These are phyloP conservation scores for Porcisia deanei DNA, from an alignment of 208 protist genomes.

Conservation along the genomic window DNA sequence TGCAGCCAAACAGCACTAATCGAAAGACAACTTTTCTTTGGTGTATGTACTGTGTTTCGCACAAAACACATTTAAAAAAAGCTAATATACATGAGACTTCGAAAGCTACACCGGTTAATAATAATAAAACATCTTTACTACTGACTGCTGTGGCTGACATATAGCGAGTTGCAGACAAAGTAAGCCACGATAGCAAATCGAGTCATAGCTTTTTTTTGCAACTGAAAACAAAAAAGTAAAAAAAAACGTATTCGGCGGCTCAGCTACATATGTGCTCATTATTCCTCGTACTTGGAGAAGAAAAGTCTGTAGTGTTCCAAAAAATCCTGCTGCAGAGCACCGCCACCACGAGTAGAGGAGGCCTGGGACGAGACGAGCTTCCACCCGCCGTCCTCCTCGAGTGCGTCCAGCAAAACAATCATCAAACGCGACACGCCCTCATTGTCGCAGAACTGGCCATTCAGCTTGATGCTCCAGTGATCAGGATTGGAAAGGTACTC, in stretches of 20 bases:
- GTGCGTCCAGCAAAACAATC: conserved; percentile 81
- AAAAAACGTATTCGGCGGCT: not conserved
- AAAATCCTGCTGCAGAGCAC: conserved; percentile 61
- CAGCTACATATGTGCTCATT: conserved; percentile 23
- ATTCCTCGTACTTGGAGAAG: conserved; percentile 64
- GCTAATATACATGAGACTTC: conserved; percentile 16
- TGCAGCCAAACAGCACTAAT: not conserved
- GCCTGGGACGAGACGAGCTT: conserved; percentile 75
- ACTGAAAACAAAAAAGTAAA: conserved; percentile 9
- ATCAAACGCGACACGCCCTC: conserved; percentile 81
- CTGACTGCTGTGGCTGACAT: not conserved
- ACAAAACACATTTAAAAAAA: conserved; percentile 20
- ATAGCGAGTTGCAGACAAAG: not conserved
- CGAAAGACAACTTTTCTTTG: not conserved
- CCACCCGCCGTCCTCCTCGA: conserved; percentile 89
- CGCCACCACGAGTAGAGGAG: conserved; percentile 34
- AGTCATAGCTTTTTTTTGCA: not conserved
- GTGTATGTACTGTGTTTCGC: not conserved
- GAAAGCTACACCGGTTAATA: not conserved
- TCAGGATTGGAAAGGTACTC: conserved; percentile 75
- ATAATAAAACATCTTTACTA: not conserved
- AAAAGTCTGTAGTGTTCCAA: conserved; percentile 79
- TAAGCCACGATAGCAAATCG: not conserved
- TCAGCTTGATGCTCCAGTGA: conserved; percentile 84
- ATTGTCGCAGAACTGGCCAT: conserved; percentile 82